Evolutionary conservation across 495 filamentous ascomycete genomes (phyloP), one percentile per base, ranked within the genome.

Genomic region (Hypoxylon intermedium): DNA sequence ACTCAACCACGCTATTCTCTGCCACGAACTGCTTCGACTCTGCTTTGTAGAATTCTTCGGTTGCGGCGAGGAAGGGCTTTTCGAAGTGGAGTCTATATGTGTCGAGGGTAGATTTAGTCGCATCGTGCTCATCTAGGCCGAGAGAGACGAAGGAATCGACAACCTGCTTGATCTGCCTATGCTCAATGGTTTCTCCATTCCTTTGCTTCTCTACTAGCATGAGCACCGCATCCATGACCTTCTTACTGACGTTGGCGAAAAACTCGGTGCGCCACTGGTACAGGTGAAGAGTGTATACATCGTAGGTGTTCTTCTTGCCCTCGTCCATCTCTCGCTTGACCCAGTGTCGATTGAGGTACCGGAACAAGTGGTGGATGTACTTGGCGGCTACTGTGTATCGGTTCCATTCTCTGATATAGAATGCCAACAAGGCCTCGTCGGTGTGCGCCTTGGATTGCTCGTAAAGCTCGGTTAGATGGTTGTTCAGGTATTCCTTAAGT

Each of bases 281-380:
- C 28, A 99, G 79, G 69, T 98, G 94, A 16, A 98, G 76, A 1
- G 93, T 99, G 73, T 99, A 98, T 41, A 99, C 92, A 74, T 99
- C 94, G 75, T 93, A 97, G 5, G 97, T 88, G 65, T 93, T 89
- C 80, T 99, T 99, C 74, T 99, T 99, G 19, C 95, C 95, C 72
- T 99, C 94, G 62, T 99, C 94, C 74, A 99, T 96, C 77, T 99
- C 94, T 18, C 94, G 84, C 80, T 96, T 98, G 13, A 99, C 95
- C 94, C 94, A 99, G 75, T 99, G 94, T 37, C 94, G 85, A 69
- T 98, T 99, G 15, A 99, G 89, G 71, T 99, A 99, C 34, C 87
- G 82, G 82, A 99, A 99, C 2, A 98, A 76, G 73, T 99, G 94
- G 75, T 98, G 95, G 72, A 95, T 91, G 78, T 94, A 98, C 74